These are phyloP conservation scores for Lachnellula hyalina DNA, from an alignment of 2,329 filamentous ascomycete genomes.

Conservation along the genomic window DNA sequence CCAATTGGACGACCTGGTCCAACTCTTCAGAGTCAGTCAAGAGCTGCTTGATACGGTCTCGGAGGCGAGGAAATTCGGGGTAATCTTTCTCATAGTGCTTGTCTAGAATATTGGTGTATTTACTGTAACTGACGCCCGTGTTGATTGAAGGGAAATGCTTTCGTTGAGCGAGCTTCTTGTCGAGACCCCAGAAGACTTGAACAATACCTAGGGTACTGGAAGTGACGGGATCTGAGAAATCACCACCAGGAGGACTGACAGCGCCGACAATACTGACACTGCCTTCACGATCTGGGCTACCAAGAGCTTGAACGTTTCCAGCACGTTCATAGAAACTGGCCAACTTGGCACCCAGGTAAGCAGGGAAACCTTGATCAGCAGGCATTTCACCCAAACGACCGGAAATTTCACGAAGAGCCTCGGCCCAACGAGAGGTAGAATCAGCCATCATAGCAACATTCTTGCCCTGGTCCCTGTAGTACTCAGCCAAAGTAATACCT, in stretches of 20 bases:
- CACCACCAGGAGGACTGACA: conserved; percentile 94
- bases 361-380: conserved; percentile 98
- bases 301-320: conserved; percentile 77
- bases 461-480: conserved; percentile 95
- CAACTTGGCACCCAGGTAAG: conserved; percentile 92
- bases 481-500: conserved; percentile 64
- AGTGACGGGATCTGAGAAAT: conserved; percentile 98
- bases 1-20: conserved; percentile 96
- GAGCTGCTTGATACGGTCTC: conserved; percentile 89
- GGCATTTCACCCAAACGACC: conserved; percentile 99
- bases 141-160: conserved; percentile 99
- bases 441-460: conserved; percentile 99
- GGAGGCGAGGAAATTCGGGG: conserved; percentile 88
- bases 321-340: conserved; percentile 99
- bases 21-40: conserved; percentile 94
- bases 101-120: conserved; percentile 85
- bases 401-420: conserved; percentile 96
- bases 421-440: conserved; percentile 95
- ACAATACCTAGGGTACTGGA: conserved; percentile 92
- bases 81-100: conserved; percentile 91
- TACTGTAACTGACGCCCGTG: conserved; percentile 90
- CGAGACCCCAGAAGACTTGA: conserved; percentile 98
- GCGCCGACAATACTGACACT: conserved; percentile 98
- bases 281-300: conserved; percentile 81
- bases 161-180: conserved; percentile 98